Percentiles rank a stretch among this genome's conserved stretches.
Evolutionary conservation across 2,329 filamentous ascomycete genomes (phyloP).

Genomic region (Pestalotiopsis sp.): DNA sequence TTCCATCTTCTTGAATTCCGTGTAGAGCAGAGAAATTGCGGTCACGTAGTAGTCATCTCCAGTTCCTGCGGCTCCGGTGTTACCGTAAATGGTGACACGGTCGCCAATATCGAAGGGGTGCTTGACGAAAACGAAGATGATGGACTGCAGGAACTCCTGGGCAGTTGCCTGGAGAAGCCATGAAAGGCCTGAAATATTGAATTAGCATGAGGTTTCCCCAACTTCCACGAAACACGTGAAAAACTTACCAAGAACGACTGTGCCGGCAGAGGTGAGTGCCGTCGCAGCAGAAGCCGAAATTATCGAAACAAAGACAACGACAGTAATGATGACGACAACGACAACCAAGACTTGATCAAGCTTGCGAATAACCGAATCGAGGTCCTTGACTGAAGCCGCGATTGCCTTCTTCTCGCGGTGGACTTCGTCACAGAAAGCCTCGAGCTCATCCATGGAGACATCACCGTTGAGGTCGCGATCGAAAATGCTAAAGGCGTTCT

Average conservation of each 20-base stretch:
- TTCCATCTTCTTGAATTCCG: slow-evolving; percentile 98
- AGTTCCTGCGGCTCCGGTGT: slow-evolving; percentile 73
- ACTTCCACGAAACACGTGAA: no score
- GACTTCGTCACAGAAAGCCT: slow-evolving; percentile 91
- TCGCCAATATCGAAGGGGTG: slow-evolving; percentile 97
- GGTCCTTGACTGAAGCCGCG: slow-evolving; percentile 88
- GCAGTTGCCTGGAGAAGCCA: slow-evolving; percentile 94
- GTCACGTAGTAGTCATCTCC: slow-evolving; percentile 97
- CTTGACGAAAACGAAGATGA: slow-evolving; percentile 96
- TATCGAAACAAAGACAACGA: slow-evolving; percentile 86
- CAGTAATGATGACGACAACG: slow-evolving; percentile 76
- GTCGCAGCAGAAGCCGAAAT: slow-evolving; percentile 89
- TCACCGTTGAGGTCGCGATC: slow-evolving; percentile 97
- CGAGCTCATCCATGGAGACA: slow-evolving; percentile 92
- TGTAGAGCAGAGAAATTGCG: slow-evolving; percentile 89
- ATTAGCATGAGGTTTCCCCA: neutral
- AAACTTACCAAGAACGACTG: slow-evolving; percentile 66
- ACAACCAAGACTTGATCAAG: slow-evolving; percentile 88
- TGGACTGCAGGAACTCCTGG: slow-evolving; percentile 90
- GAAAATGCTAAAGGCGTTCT: slow-evolving; percentile 88
- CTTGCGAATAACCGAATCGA: slow-evolving; percentile 90
- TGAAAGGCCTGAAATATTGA: slow-evolving; percentile 56
- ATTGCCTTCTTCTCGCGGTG: slow-evolving; percentile 94
- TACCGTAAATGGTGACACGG: slow-evolving; percentile 88
- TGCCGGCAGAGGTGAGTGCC: slow-evolving; percentile 87